These are phyloP conservation scores for Phyllosticta paracitricarpa DNA, from an alignment of 2,329 filamentous ascomycete genomes.

Conservation along the genomic window DNA sequence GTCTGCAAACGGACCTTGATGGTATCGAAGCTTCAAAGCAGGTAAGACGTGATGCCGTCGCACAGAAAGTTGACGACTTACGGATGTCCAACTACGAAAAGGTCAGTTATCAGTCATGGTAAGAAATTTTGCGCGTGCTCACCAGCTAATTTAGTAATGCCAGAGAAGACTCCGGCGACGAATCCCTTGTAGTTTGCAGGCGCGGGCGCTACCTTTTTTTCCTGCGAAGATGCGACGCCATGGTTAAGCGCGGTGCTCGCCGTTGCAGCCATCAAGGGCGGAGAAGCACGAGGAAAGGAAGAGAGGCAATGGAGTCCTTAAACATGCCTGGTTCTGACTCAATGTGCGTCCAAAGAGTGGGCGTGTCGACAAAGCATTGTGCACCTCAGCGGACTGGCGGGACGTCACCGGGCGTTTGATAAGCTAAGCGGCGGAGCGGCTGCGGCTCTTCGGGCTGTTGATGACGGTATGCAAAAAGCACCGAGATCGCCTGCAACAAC, in stretches of 20 bases:
- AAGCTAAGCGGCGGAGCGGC: not conserved
- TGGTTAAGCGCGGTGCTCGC: constrained; percentile 21
- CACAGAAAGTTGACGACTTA: constrained; percentile 23
- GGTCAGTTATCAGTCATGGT: constrained; percentile 9
- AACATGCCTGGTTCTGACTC: not conserved
- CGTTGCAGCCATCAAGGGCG: constrained; percentile 22
- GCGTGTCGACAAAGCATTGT: not conserved
- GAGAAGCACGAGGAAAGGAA: not conserved
- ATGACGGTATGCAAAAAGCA: not conserved
- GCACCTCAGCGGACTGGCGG: not conserved
- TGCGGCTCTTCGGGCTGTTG: not conserved
- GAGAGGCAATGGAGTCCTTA: not conserved
- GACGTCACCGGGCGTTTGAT: not conserved
- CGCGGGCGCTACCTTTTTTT: constrained; percentile 17
- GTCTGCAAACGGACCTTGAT: constrained; percentile 95
- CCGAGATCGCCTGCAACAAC: not conserved
- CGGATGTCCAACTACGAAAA: constrained; percentile 48
- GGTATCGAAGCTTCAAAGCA: constrained; percentile 67
- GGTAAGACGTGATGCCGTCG: not conserved
- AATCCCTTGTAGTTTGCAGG: constrained; percentile 81
- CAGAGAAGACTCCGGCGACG: constrained; percentile 90
- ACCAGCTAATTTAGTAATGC: constrained; percentile 83
- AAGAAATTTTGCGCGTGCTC: constrained; percentile 22
- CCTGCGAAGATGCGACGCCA: constrained; percentile 19
- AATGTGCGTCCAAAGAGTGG: not conserved